These are phyloP conservation scores for Diplodia sapinea DNA, from an alignment of 2,329 filamentous ascomycete species.

Conservation along the genomic window DNA sequence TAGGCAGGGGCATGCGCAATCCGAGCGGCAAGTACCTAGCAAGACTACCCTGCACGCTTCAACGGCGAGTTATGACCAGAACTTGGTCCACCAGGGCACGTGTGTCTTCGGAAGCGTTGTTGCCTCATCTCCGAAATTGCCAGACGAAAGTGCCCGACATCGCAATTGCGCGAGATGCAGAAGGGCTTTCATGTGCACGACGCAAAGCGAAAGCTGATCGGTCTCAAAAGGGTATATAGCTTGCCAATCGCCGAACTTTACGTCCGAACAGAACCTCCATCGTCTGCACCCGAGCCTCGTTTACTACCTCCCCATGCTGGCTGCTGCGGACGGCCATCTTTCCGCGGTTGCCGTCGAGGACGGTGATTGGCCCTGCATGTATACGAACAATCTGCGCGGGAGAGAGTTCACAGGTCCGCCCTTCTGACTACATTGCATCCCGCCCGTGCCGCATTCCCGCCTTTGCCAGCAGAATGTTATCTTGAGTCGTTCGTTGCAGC, in stretches of 20 bases:
- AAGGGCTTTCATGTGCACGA: background rate
- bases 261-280: background rate
- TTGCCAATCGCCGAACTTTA: background rate
- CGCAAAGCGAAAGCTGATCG: slow-evolving; percentile 5
- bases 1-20: background rate
- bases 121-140: background rate
- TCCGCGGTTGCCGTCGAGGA: background rate
- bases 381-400: slow-evolving; percentile 10
- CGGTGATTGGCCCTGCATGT: background rate
- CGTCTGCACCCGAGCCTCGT: slow-evolving; percentile 2
- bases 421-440: background rate
- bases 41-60: background rate
- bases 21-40: slow-evolving; percentile 5
- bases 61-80: background rate
- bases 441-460: background rate
- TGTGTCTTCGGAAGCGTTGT: background rate
- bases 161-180: slow-evolving; percentile 1
- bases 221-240: slow-evolving; percentile 18
- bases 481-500: background rate
- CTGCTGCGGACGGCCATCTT: background rate
- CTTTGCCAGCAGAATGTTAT: background rate
- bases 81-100: background rate
- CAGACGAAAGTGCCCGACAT: slow-evolving; percentile 4
- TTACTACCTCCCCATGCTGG: slow-evolving; percentile 19
- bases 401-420: background rate